A percentile compares a stretch with the other conserved stretches of the same genome.
These are phyloP conservation scores for Mortierella sp. DNA, from an alignment of 371 early-diverging fungal species.

Conservation along the genomic window DNA sequence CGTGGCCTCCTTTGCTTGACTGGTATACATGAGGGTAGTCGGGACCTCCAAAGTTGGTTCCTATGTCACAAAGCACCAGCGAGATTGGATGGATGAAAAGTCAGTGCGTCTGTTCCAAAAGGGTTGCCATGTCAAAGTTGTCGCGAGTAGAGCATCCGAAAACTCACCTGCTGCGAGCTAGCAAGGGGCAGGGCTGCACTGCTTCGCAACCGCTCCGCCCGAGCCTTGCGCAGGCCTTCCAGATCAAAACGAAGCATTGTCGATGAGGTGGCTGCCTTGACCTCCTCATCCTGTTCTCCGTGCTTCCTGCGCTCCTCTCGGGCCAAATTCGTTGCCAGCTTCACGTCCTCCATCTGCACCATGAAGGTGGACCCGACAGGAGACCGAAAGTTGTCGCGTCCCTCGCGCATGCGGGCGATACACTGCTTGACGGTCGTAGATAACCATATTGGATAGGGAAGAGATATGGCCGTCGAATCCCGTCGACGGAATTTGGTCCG, in stretches of 20 bases:
- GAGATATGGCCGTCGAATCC: background rate
- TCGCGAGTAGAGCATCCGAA: background rate
- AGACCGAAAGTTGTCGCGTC: constrained; percentile 27
- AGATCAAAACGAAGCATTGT: constrained; percentile 69
- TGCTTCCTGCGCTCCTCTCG: constrained; percentile 79
- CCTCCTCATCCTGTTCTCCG: constrained; percentile 58
- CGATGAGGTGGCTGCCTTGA: constrained; percentile 64
- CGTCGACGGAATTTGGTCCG: background rate
- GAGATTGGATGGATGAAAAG: too few relatives aligned
- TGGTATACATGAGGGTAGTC: constrained; percentile 75
- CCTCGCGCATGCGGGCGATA: constrained; percentile 34
- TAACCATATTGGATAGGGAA: constrained; percentile 16
- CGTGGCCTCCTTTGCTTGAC: constrained; percentile 63
- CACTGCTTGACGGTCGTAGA: constrained; percentile 52
- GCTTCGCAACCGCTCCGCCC: constrained; percentile 65
- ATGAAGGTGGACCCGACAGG: constrained; percentile 58
- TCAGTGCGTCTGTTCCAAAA: background rate
- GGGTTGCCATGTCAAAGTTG: background rate
- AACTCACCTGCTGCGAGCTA: constrained; percentile 43
- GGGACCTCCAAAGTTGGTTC: constrained; percentile 42
- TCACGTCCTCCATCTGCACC: constrained; percentile 80
- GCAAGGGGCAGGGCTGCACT: constrained; percentile 51
- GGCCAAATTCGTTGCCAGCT: constrained; percentile 69
- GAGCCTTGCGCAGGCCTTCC: constrained; percentile 63
- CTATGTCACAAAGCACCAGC: constrained; percentile 7